Percentiles rank a stretch among this genome's conserved stretches.
Evolutionary conservation across 441 rosid genomes (phyloP).

Genomic region (Euphorbia schlechtendalii): DNA sequence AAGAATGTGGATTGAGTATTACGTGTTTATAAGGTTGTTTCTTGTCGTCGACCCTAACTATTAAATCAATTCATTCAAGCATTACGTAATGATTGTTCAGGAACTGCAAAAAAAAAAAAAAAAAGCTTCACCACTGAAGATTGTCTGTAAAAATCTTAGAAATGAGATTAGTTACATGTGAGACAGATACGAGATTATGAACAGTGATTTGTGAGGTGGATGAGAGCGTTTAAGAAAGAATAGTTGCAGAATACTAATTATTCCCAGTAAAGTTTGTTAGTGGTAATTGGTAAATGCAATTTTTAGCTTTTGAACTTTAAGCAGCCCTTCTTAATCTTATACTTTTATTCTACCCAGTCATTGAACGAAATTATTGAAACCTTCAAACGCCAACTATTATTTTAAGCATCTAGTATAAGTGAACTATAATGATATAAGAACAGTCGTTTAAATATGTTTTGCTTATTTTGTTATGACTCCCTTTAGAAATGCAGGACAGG

Average conservation of each 20-base stretch:
- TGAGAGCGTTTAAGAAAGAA: background rate
- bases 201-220: background rate
- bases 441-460: too few relatives aligned
- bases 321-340: too few relatives aligned
- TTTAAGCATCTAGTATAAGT: background rate
- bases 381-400: too few relatives aligned
- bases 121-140: background rate
- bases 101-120: background rate
- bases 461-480: background rate
- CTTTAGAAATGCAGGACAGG: background rate
- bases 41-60: background rate
- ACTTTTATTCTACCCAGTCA: too few relatives aligned
- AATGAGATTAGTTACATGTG: background rate
- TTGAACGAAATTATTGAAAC: too few relatives aligned
- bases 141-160: background rate
- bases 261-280: background rate
- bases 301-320: background rate
- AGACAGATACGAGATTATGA: background rate
- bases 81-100: too few relatives aligned
- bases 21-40: background rate
- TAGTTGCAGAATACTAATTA: background rate
- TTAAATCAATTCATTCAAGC: background rate
- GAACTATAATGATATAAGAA: background rate
- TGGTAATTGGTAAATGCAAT: too few relatives aligned
- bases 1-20: background rate